These are phyloP conservation scores for Mallotus japonicus DNA, from an alignment of 441 rosid genomes.

Conservation along the genomic window DNA sequence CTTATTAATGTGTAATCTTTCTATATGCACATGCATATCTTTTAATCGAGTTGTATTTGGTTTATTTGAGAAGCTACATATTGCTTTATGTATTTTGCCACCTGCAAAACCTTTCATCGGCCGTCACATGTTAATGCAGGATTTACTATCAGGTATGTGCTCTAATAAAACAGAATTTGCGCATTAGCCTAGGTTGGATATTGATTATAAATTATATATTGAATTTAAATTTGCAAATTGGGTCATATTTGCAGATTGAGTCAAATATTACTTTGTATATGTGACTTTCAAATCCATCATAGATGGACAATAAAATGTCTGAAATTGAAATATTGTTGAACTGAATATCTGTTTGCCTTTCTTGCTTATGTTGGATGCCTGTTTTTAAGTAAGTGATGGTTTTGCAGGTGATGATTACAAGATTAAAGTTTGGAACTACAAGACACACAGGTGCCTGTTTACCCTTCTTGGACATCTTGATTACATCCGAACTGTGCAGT, in stretches of 20 bases:
- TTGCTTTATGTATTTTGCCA: background rate
- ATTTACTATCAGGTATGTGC: background rate
- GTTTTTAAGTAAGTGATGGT: conserved; percentile 9
- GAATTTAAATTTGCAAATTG: background rate
- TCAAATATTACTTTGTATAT: background rate
- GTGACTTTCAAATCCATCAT: background rate
- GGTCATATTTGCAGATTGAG: too few species aligned
- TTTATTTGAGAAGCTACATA: background rate
- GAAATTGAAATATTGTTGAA: too few species aligned
- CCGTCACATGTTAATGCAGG: background rate
- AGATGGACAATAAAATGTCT: background rate
- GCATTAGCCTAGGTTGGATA: background rate
- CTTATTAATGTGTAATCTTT: background rate
- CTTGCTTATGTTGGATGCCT: too few species aligned
- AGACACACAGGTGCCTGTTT: conserved; percentile 73
- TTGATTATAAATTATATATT: too few species aligned
- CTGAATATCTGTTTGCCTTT: too few species aligned
- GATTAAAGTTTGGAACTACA: conserved; percentile 90
- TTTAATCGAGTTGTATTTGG: background rate
- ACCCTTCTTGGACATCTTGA: conserved; percentile 93
- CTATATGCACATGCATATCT: background rate
- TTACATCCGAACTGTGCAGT: conserved; percentile 83
- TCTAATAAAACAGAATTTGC: background rate
- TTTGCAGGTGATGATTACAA: conserved; percentile 80
- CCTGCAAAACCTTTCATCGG: background rate